Conservation (phyloP, 176 grass and related monocot species). For the Musa acuminata region DNA sequence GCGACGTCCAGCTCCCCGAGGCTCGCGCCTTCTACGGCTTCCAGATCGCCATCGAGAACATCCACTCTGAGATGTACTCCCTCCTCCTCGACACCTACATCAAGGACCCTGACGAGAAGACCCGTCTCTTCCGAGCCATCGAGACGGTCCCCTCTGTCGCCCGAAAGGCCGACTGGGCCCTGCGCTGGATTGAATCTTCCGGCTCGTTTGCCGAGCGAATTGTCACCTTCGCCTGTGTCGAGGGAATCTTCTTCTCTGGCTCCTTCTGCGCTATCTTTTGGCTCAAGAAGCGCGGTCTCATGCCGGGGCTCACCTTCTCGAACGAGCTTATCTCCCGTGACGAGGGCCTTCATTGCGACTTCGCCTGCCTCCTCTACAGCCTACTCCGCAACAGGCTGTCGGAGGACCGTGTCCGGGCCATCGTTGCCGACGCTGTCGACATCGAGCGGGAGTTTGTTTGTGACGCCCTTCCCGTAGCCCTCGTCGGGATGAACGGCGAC, state of each 20-base stretch:
- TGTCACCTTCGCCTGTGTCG: constrained; percentile 2
- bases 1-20: constrained; percentile 79
- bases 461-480: constrained; percentile 19
- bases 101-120: constrained; percentile 54
- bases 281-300: constrained; percentile 17
- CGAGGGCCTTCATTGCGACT: constrained; percentile 14
- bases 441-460: constrained; percentile 36
- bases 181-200: constrained; percentile 47
- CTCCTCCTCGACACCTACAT: constrained; percentile 80
- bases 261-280: constrained; percentile 14
- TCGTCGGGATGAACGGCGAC: constrained; percentile 28
- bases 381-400: constrained; percentile 13
- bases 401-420: not conserved
- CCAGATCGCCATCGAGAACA: constrained; percentile 96
- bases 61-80: constrained; percentile 95
- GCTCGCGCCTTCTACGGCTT: constrained; percentile 86
- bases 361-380: constrained; percentile 14
- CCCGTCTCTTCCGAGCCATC: constrained; percentile 74
- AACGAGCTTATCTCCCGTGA: constrained; percentile 21
- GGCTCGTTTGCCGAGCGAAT: constrained; percentile 3
- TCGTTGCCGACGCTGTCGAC: constrained; percentile 26
- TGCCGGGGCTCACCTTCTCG: constrained; percentile 17
- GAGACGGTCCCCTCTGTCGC: constrained; percentile 55
- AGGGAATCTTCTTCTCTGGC: constrained; percentile 15
- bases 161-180: constrained; percentile 74